Evolutionary conservation across 768 basidiomycete species (phyloP).

Genomic region (Auriscalpium microsporum): DNA sequence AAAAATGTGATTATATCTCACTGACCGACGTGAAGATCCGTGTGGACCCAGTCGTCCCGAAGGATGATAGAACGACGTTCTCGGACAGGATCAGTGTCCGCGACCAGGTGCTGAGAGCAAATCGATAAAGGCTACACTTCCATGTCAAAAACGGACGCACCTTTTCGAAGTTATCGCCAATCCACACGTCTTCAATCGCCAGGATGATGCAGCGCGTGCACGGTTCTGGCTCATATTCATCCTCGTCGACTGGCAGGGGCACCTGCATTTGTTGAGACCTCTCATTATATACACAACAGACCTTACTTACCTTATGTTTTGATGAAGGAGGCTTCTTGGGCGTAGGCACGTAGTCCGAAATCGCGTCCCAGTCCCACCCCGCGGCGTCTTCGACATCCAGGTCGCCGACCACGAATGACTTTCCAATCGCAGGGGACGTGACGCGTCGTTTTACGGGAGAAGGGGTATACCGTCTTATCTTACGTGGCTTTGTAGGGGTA

Average conservation of each 20-base stretch:
- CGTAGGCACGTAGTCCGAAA: conserved; percentile 16
- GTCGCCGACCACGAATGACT: background rate
- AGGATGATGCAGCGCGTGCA: conserved; percentile 7
- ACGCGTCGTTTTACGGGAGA: background rate
- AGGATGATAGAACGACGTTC: conserved; percentile 47
- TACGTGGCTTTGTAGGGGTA: background rate
- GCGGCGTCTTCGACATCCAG: conserved; percentile 5
- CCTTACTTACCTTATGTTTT: background rate
- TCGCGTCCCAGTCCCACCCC: conserved; percentile 15
- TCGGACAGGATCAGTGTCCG: conserved; percentile 32
- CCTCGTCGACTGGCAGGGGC: background rate
- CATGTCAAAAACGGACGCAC: background rate
- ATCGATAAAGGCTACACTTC: background rate
- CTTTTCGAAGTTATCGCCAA: conserved; percentile 5
- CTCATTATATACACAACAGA: background rate
- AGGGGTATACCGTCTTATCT: background rate
- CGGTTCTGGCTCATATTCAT: conserved; percentile 5
- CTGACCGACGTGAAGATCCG: conserved; percentile 52
- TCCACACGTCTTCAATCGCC: conserved; percentile 1
- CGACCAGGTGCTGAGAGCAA: conserved; percentile 38
- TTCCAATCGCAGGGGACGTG: background rate
- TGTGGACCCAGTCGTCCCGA: conserved; percentile 69
- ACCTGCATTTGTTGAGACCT: background rate
- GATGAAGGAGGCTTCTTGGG: conserved; percentile 7
- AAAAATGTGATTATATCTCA: background rate